These are phyloP conservation scores for Thalassiosira hispida DNA, from an alignment of 352 stramenopile species.

Conservation along the genomic window DNA sequence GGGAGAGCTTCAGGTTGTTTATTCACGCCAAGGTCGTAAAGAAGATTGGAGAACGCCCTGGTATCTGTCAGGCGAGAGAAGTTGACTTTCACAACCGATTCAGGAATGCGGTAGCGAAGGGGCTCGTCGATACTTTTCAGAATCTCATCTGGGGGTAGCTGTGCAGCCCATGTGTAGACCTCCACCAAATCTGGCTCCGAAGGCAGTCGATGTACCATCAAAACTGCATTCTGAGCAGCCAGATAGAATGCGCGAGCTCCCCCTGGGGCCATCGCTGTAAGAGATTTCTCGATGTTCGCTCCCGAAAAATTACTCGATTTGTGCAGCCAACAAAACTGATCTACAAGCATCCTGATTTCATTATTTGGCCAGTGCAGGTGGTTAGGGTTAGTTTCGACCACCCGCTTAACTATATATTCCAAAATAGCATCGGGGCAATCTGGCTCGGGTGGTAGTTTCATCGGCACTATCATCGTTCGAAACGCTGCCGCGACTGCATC, in stretches of 20 bases:
- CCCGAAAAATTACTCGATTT: not conserved
- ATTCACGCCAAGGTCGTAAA: constrained; percentile 11
- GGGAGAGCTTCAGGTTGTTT: constrained; percentile 9
- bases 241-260: constrained; percentile 1
- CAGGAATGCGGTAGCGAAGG: constrained; percentile 6
- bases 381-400: constrained; percentile 1
- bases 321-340: constrained; percentile 5
- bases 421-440: not conserved
- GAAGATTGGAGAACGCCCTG: not conserved
- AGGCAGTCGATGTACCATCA: constrained; percentile 4
- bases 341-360: not conserved
- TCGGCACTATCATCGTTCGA: constrained; percentile 14
- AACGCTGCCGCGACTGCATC: constrained; percentile 3
- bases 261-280: constrained; percentile 1
- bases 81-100: not conserved
- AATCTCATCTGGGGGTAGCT: constrained; percentile 7
- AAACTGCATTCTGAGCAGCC: constrained; percentile 14
- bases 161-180: constrained; percentile 16
- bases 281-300: not conserved
- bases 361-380: not conserved
- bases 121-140: not conserved
- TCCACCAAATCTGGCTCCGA: not conserved
- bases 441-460: constrained; percentile 2
- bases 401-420: not conserved
- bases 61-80: not conserved